Evolutionary conservation across 768 basidiomycete species (phyloP).

Genomic region (Tulasnella sp.): DNA sequence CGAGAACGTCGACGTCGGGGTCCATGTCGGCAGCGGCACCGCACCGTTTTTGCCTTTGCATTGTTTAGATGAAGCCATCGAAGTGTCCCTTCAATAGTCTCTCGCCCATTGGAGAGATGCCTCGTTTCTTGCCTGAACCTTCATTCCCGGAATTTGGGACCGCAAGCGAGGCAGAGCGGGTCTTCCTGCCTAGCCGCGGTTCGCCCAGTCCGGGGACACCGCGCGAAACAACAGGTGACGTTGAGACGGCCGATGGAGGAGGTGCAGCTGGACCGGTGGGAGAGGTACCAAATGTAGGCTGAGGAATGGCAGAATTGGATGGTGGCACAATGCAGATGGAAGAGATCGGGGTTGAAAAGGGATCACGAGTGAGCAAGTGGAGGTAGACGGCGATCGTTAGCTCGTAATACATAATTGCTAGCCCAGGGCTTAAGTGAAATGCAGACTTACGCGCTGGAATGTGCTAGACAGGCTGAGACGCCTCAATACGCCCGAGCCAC

Average conservation of each 20-base stretch:
- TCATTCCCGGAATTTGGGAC: background rate
- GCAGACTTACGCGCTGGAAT: slow-evolving; percentile 19
- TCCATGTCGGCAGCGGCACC: background rate
- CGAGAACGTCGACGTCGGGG: background rate
- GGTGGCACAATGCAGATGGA: background rate
- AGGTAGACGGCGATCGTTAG: background rate
- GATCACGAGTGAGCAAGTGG: too few relatives aligned
- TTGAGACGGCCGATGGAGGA: slow-evolving; percentile 9
- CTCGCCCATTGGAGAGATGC: slow-evolving; percentile 48
- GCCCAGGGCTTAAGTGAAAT: background rate
- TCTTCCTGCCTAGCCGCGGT: background rate
- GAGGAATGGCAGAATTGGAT: background rate
- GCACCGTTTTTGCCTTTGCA: background rate
- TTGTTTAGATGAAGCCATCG: slow-evolving; percentile 51
- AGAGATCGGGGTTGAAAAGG: too few relatives aligned
- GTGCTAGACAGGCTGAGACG: slow-evolving; percentile 11
- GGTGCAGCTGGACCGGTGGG: background rate
- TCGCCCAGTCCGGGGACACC: background rate
- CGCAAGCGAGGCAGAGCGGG: background rate
- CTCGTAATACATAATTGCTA: background rate
- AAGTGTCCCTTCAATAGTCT: slow-evolving; percentile 86
- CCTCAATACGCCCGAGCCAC: slow-evolving; percentile 15
- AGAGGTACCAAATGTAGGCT: background rate
- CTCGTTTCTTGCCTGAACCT: slow-evolving; percentile 19
- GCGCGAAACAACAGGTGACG: background rate